Evolutionary conservation across 306 rosid genomes (phyloP), one percentile per base, ranked within the genome.

Genomic region (Gastrolobium bilobum): DNA sequence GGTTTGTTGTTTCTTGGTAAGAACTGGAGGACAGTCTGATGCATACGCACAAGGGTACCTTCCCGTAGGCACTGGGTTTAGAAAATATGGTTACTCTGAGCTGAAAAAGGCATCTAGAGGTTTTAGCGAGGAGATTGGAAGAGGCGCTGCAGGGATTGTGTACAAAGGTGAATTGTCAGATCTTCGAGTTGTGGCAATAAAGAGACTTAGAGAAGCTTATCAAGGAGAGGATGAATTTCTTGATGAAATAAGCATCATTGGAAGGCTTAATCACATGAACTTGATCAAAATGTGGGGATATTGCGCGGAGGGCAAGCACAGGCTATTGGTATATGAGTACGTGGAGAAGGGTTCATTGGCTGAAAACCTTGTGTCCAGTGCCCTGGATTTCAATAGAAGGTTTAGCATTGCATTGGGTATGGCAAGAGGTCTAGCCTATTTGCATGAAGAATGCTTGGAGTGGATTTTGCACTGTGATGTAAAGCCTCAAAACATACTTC

Each of bases 381-480:
- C 51, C 39, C 81, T 88, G 11, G 83, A 81, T 8, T 78, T 79
- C 75, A 71, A 39, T 11, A 74, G 4, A 47, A 85, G 83, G 59
- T 85, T 77, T 56, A 52, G 83, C 9, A 85, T 85, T 58, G 91
- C 91, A 4, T 2, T 81, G 1, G 89, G 91, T 11, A 74, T 79
- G 4, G 88, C 89, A 3, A 88, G 82, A 37, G 91, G 91, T 4
- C 79, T 88, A 4, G 86, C 88, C 20, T 88, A 88, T 81, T 9
- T 88, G 47, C 89, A 88, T 5, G 89, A 88, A 15, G 91, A 85
- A 64, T 88, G 91, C 73, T 81, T 81, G 63, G 91, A 88, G 64
- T 85, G 91, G 91, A 78, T 85, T 58, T 44, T 88, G 54, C 91
- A 85, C n/a, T 88, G 86, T 30, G 91, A 88, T 71, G 76, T 83